Conservation (phyloP, 768 basidiomycete species). For the Mycena indigotica region DNA sequence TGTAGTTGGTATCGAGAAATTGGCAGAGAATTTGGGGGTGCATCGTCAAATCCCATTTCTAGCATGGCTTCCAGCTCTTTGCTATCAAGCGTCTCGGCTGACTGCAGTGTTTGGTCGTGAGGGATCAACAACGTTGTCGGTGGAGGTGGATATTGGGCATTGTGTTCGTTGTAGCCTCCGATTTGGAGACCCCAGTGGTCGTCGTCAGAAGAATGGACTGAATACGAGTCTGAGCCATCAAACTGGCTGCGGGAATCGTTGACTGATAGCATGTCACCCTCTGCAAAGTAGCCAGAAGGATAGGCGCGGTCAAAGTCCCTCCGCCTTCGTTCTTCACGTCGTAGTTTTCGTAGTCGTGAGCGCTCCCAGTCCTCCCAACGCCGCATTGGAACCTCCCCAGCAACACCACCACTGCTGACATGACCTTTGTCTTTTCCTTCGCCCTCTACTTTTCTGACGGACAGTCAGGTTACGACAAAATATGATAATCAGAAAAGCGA, state of each 20-base stretch:
- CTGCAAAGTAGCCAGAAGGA: constrained; percentile 66
- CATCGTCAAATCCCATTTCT: constrained; percentile 85
- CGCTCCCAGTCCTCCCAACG: constrained; percentile 99
- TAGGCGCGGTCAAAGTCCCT: constrained; percentile 80
- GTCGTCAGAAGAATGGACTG: constrained; percentile 85
- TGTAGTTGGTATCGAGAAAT: constrained; percentile 65
- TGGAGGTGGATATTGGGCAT: constrained; percentile 77
- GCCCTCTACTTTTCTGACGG: constrained; percentile 86
- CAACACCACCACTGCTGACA: constrained; percentile 59
- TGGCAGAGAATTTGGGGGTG: constrained; percentile 50
- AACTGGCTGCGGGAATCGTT: constrained; percentile 63
- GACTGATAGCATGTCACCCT: constrained; percentile 64
- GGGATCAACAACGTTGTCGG: constrained; percentile 68
- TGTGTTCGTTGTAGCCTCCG: constrained; percentile 91
- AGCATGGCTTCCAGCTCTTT: constrained; percentile 91
- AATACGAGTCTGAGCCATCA: constrained; percentile 80
- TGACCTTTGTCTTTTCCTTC: constrained; percentile 82
- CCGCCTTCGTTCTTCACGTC: constrained; percentile 80
- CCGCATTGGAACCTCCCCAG: constrained; percentile 80
- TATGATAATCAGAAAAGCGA: constrained; percentile 28
- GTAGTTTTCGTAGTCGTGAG: constrained; percentile 86
- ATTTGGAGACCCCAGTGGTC: constrained; percentile 97
- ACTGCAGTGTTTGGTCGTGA: constrained; percentile 37
- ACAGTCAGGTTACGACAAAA: constrained; percentile 18
- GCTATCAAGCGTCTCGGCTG: constrained; percentile 56